Conservation (phyloP, 371 early-diverging fungal species). For the Saksenaea vasiformis region DNA sequence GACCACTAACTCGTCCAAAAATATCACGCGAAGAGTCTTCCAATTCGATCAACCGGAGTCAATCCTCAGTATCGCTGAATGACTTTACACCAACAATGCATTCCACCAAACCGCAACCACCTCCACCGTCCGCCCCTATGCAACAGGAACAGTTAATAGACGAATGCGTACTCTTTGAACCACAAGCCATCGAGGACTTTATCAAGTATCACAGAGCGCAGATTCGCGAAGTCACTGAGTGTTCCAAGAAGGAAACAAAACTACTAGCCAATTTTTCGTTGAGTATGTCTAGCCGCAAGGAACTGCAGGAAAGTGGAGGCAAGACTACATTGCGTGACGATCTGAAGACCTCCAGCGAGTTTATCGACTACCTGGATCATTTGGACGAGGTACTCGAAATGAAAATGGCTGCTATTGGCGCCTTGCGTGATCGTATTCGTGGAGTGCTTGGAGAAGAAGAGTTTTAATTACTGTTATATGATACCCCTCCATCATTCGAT, state of each 20-base stretch:
- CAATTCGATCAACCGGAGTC: conserved; percentile 8
- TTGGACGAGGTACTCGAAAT: conserved; percentile 60
- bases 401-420: conserved; percentile 54
- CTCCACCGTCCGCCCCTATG: background rate
- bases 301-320: conserved; percentile 23
- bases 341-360: conserved; percentile 20
- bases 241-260: conserved; percentile 79
- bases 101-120: background rate
- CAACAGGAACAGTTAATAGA: conserved; percentile 11
- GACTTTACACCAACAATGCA: conserved; percentile 7
- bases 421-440: conserved; percentile 48
- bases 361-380: conserved; percentile 52
- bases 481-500: background rate
- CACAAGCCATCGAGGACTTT: conserved; percentile 64
- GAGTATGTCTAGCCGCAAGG: conserved; percentile 36
- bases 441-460: conserved; percentile 1
- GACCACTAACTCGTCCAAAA: conserved; percentile 13
- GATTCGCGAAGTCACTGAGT: conserved; percentile 78
- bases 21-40: conserved; percentile 4
- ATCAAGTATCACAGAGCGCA: conserved; percentile 80
- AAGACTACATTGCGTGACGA: conserved; percentile 16
- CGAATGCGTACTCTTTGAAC: conserved; percentile 27
- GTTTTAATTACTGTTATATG: background rate
- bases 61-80: conserved; percentile 9
- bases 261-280: conserved; percentile 75